Base-by-base conservation (phyloP, 1,139 yeast species). In the Geotrichum macrosporum region DNA sequence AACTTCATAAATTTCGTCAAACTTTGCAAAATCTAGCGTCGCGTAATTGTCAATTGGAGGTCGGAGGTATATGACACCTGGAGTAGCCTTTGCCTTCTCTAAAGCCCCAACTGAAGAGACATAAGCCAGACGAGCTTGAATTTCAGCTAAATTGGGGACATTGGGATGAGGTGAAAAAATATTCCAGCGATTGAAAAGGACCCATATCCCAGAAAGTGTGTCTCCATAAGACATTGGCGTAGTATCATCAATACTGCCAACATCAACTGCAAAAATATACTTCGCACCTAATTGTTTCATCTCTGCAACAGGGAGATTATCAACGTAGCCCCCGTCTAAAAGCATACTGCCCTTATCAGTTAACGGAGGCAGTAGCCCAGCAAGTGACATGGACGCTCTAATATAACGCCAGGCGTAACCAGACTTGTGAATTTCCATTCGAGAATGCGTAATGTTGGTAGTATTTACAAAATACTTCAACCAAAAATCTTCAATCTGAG, bases 351-450 rank as follows among this genome's bases (percentile, higher is more conserved):
- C 98, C 50, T 86, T 80, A 46, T 70, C 75, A 56, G 84, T 89
- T 1, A 92, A 75, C 13, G 94, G 80, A 2, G 98, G 98, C 24
- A 92, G 70, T 32, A 92, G 70, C 0, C 98, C 96, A 1, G 98
- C 97, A 46, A 92, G 73, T 1, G 96, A 84, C 98, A 92, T 92
- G 0, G 96, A 87, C 0, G 98, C 98, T 43, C 98, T 72, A 44
- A 92, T 84, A 57, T 85, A 92, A 54, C 97, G 72, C 98, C 98
- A 92, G 21, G 95, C 89, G 61, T 85, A 86, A 1, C 98, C 98
- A 31, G 82, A 75, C 21, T 85, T 80, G 62, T 92, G 98, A 31
- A 89, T 79, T 57, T 92, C 98, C 95, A 92, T 94, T 16, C 89
- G 78, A 0, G 96, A 89, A 56, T 88, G 87, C 3, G 98, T 92